These are phyloP conservation scores for Forsythia suspensa DNA, from an alignment of 257 asterid species.

Conservation along the genomic window DNA sequence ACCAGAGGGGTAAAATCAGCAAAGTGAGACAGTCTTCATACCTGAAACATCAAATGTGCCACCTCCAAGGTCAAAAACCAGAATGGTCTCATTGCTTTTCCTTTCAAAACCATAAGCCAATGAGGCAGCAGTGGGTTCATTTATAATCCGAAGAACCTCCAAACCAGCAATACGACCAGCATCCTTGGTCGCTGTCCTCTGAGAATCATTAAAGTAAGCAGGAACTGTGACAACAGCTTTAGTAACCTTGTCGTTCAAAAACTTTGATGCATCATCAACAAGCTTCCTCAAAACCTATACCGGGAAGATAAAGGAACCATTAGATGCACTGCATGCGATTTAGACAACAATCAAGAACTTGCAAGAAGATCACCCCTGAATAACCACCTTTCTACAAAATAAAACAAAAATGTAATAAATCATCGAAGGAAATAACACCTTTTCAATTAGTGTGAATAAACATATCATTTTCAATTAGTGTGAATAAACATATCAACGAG, in stretches of 20 bases:
- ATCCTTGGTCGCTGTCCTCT: constrained; percentile 91
- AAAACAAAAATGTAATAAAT: neutral
- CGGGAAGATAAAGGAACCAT: constrained; percentile 3
- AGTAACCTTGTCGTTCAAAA: constrained; percentile 84
- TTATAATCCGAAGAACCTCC: constrained; percentile 84
- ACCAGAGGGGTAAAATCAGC: neutral
- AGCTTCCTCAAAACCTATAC: constrained; percentile 84
- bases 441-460: neutral
- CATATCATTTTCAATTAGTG: neutral
- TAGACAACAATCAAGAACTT: neutral
- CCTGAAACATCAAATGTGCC: constrained; percentile 97
- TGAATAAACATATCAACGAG: neutral
- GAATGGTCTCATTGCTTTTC: constrained; percentile 80
- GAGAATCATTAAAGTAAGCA: constrained; percentile 91
- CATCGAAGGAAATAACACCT: neutral
- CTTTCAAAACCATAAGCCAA: constrained; percentile 90
- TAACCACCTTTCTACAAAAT: neutral
- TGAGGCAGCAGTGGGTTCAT: constrained; percentile 94
- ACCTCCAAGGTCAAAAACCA: constrained; percentile 91
- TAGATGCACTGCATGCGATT: neutral
- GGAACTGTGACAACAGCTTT: constrained; percentile 97
- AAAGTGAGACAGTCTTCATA: constrained; percentile 18
- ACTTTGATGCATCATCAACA: constrained; percentile 95
- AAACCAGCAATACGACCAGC: constrained; percentile 95
- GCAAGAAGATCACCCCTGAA: neutral